phyloP scores from a whole-genome alignment of 345 rosid species.

The Nephelium lappaceum region DNA sequence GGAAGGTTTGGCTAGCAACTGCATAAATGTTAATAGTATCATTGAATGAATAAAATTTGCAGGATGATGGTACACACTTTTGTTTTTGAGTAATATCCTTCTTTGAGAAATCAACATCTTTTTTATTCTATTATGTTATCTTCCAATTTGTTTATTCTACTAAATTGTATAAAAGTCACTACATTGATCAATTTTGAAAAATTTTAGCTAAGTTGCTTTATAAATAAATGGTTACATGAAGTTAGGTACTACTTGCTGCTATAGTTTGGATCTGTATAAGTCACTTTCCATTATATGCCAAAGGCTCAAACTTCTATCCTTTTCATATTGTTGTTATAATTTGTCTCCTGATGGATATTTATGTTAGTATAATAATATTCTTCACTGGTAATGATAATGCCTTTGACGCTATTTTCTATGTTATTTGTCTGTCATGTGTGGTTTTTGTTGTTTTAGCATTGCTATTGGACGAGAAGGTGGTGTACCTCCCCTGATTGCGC shows the following conservation, averaged over 20 bases:
- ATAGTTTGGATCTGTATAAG: background rate
- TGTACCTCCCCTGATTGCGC: constrained; percentile 40
- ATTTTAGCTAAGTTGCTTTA: background rate
- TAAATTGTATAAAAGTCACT: background rate
- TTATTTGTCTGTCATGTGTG: background rate
- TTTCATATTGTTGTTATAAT: background rate
- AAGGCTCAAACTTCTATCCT: background rate
- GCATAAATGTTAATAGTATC: background rate
- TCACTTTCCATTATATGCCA: background rate
- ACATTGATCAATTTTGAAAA: too few species aligned
- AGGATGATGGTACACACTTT: background rate
- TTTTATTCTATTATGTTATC: background rate
- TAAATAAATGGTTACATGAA: background rate
- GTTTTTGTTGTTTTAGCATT: constrained; percentile 29
- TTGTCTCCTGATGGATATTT: background rate
- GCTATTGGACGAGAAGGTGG: constrained; percentile 52
- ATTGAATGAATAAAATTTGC: background rate
- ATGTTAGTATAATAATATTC: background rate
- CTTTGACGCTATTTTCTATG: constrained; percentile 2
- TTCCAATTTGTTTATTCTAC: background rate
- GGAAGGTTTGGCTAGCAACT: background rate
- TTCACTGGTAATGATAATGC: constrained; percentile 4
- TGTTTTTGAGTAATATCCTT: background rate
- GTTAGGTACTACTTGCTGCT: background rate
- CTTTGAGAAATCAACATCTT: background rate